Evolutionary conservation across 2,329 filamentous ascomycete species (phyloP).

Genomic region (Sclerotinia trifoliorum): DNA sequence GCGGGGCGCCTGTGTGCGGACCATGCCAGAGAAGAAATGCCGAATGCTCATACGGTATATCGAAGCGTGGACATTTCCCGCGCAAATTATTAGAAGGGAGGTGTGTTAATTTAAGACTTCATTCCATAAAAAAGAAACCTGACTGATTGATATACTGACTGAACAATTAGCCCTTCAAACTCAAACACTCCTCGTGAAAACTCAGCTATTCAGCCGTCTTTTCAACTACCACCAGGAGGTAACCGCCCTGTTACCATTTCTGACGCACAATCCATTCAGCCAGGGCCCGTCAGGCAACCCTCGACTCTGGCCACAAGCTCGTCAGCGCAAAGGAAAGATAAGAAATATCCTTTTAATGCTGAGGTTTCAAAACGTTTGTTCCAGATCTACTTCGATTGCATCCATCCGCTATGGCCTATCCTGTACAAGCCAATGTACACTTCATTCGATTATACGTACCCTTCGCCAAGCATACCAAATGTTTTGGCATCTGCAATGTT

Average conservation of each 20-base stretch:
- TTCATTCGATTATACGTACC: constrained; percentile 33
- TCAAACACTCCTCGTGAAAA: constrained; percentile 9
- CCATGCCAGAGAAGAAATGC: constrained; percentile 32
- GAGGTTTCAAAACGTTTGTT: constrained; percentile 35
- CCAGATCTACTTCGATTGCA: constrained; percentile 37
- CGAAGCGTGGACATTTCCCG: constrained; percentile 30
- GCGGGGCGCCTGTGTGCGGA: constrained; percentile 32
- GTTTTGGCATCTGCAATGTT: constrained; percentile 36
- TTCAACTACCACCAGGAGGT: neutral
- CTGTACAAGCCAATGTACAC: constrained; percentile 39
- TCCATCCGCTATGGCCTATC: constrained; percentile 39
- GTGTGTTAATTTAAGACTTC: constrained; percentile 22
- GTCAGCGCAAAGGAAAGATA: constrained; percentile 12
- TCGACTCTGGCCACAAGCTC: neutral
- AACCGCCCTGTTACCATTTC: neutral
- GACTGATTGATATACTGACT: neutral
- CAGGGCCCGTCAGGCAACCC: neutral
- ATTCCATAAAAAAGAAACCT: neutral
- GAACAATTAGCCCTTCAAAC: constrained; percentile 7
- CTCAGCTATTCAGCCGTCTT: neutral
- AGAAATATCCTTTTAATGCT: constrained; percentile 25
- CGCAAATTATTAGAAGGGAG: constrained; percentile 22
- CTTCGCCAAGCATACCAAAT: constrained; percentile 32
- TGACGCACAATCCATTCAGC: neutral
- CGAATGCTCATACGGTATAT: constrained; percentile 36